Evolutionary conservation across 306 rosid species (phyloP).

Genomic region (Vigna angularis): DNA sequence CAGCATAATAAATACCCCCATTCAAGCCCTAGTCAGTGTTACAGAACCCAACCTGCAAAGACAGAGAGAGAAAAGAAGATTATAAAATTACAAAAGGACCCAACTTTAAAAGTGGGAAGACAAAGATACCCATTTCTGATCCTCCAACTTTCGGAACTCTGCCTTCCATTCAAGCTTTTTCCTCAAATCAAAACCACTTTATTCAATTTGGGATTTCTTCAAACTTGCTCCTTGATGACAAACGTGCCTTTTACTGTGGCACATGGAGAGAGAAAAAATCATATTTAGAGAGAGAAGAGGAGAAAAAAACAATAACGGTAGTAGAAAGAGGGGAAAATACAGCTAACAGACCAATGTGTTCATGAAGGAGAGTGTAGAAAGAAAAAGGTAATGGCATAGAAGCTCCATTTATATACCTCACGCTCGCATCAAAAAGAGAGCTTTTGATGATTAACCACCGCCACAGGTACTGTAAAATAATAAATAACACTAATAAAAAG

Average conservation of each 20-base stretch:
- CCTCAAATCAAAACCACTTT: constrained; percentile 50
- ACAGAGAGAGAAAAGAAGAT: constrained; percentile 39
- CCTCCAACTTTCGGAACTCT: constrained; percentile 68
- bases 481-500: constrained; percentile 23
- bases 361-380: constrained; percentile 29
- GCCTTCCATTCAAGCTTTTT: constrained; percentile 67
- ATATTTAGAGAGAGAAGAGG: constrained; percentile 21
- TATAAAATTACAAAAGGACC: constrained; percentile 36
- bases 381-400: constrained; percentile 40
- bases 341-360: constrained; percentile 36
- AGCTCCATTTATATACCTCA: constrained; percentile 79
- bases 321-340: not conserved
- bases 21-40: constrained; percentile 93
- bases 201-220: constrained; percentile 55
- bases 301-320: not conserved
- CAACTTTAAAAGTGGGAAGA: constrained; percentile 63
- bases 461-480: constrained; percentile 63
- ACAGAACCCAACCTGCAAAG: constrained; percentile 58
- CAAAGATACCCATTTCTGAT: constrained; percentile 93
- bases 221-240: constrained; percentile 55
- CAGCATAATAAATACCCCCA: constrained; percentile 70
- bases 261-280: constrained; percentile 4
- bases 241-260: constrained; percentile 55
- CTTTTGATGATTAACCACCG: constrained; percentile 98
- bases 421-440: constrained; percentile 84